A percentile compares a stretch with the other conserved stretches of the same genome.
Conservation (phyloP, 31 red algal species). For the Bonnemaisonia californica region DNA sequence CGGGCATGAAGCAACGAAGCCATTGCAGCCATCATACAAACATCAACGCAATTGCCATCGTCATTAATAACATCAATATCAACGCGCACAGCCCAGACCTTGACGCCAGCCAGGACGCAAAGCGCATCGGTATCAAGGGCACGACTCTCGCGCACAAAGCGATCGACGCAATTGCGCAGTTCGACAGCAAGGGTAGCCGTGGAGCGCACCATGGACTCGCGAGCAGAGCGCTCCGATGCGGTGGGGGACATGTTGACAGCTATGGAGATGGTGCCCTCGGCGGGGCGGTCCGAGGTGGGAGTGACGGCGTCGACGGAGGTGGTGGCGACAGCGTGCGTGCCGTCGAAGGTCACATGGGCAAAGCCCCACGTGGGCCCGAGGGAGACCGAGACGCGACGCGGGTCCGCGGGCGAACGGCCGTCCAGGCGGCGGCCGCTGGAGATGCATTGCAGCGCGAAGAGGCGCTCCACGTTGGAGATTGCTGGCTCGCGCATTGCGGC, state of each 20-base stretch:
- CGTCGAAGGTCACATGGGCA: constrained; percentile 62
- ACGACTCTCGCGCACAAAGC: constrained; percentile 56
- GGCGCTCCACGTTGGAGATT: constrained; percentile 42
- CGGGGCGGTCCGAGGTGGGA: constrained; percentile 43
- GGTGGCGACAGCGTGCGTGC: constrained; percentile 53
- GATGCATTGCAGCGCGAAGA: constrained; percentile 63
- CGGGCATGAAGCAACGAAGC: constrained; percentile 76
- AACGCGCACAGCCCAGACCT: constrained; percentile 85
- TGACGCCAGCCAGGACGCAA: constrained; percentile 71
- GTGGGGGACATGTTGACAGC: constrained; percentile 58
- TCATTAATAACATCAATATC: constrained; percentile 76
- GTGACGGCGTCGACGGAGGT: constrained; percentile 49
- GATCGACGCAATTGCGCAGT: constrained; percentile 50
- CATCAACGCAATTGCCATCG: constrained; percentile 81
- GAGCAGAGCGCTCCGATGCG: constrained; percentile 56
- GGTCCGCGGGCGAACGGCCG: constrained; percentile 59
- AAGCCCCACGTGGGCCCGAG: constrained; percentile 54
- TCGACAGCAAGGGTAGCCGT: constrained; percentile 11
- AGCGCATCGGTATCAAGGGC: constrained; percentile 81
- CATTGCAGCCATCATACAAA: constrained; percentile 69
- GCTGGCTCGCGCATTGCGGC: constrained; percentile 43
- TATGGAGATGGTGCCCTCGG: constrained; percentile 66
- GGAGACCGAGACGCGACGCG: constrained; percentile 44
- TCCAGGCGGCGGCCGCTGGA: constrained; percentile 51
- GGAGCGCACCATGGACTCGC: constrained; percentile 39